These are phyloP conservation scores for Cordyceps javanica DNA, from an alignment of 2,329 filamentous ascomycete species.

Conservation along the genomic window DNA sequence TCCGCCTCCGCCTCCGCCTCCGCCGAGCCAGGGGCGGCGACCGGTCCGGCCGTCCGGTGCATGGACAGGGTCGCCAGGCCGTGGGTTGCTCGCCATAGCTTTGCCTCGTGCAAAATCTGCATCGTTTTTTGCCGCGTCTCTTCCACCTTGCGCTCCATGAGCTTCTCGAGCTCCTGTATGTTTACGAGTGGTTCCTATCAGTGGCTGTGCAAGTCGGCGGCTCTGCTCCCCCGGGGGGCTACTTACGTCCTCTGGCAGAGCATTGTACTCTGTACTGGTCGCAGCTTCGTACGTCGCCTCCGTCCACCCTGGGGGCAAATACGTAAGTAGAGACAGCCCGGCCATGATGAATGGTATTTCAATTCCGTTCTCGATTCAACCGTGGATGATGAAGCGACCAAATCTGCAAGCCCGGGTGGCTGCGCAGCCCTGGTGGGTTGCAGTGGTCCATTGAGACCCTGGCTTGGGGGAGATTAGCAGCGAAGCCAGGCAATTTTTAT, in stretches of 20 bases:
- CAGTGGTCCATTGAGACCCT: neutral
- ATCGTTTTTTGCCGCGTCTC: neutral
- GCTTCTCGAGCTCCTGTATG: neutral
- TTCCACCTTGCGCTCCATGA: neutral
- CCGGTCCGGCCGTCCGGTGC: neutral
- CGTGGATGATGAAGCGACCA: neutral
- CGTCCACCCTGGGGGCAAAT: neutral
- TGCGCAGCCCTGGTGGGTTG: neutral
- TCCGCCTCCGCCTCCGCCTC: neutral
- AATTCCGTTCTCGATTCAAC: neutral
- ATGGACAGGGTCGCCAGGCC: neutral
- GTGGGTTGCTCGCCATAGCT: neutral
- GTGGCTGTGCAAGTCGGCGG: neutral
- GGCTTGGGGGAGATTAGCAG: neutral
- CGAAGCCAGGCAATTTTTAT: neutral
- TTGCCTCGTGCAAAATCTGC: neutral
- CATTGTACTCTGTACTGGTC: constrained; percentile 2
- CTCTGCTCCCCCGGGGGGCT: too few species aligned
- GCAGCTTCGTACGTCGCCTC: neutral
- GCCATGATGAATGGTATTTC: neutral
- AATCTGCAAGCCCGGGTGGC: neutral
- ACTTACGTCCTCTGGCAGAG: constrained; percentile 1
- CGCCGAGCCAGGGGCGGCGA: neutral
- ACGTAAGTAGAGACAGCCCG: neutral
- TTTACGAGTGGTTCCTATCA: neutral